Conservation (phyloP, 1,284 basidiomycete species). For the Irpex sp. region DNA sequence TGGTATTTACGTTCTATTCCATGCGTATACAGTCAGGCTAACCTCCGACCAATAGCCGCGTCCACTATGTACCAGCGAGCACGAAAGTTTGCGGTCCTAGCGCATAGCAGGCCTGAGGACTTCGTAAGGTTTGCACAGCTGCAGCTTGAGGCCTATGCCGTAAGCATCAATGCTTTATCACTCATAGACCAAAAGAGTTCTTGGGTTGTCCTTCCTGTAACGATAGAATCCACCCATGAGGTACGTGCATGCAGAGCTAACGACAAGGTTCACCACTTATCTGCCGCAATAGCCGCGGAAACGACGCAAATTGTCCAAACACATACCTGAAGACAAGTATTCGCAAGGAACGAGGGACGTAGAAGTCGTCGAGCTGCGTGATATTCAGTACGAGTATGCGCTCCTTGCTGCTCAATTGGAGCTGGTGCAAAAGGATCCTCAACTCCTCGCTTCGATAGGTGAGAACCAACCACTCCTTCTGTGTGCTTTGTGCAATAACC, state of each 20-base stretch:
- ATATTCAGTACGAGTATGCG: conserved; percentile 85
- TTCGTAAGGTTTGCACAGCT: conserved; percentile 65
- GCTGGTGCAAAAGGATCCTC: conserved; percentile 61
- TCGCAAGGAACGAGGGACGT: conserved; percentile 56
- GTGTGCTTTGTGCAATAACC: conserved; percentile 6
- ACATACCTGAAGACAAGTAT: conserved; percentile 78
- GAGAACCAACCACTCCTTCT: conserved; percentile 7
- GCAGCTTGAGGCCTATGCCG: conserved; percentile 80
- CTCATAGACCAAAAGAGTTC: conserved; percentile 80
- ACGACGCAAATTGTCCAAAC: conserved; percentile 66
- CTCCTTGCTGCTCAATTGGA: conserved; percentile 79
- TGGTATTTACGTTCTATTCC: conserved; percentile 47
- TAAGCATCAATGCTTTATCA: conserved; percentile 88
- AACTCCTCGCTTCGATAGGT: conserved; percentile 46
- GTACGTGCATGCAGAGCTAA: conserved; percentile 21
- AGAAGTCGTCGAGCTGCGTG: conserved; percentile 77
- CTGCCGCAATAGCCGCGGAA: conserved; percentile 39
- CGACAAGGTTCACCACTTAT: neutral
- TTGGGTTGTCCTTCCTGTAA: conserved; percentile 73
- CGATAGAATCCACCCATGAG: conserved; percentile 40
- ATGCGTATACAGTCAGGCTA: neutral
- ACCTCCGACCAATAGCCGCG: conserved; percentile 54
- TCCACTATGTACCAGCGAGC: conserved; percentile 94
- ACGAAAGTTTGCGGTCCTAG: conserved; percentile 66
- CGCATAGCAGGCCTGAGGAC: conserved; percentile 40